A percentile compares a stretch with the other conserved stretches of the same genome.
Conservation (phyloP, 352 stramenopile species). For the Pythium dissotocum region DNA sequence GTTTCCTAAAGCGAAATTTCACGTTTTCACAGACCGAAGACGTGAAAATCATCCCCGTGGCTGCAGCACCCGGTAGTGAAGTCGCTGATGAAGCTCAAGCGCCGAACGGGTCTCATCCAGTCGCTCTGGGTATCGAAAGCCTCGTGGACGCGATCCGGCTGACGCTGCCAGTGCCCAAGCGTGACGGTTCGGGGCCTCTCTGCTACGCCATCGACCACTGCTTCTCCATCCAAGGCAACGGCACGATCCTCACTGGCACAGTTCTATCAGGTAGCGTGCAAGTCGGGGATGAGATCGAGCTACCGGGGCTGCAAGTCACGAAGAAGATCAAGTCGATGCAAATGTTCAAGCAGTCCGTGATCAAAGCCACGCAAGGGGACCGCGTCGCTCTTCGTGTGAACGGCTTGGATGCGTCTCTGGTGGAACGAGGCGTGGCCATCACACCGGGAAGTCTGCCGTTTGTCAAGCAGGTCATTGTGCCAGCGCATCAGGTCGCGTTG, state of each 20-base stretch:
- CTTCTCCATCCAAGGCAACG: slow-evolving; percentile 96
- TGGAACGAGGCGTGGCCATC: slow-evolving; percentile 66
- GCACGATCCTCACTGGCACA: slow-evolving; percentile 96
- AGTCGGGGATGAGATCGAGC: slow-evolving; percentile 94
- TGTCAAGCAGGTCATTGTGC: slow-evolving; percentile 55
- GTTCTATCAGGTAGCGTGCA: slow-evolving; percentile 85
- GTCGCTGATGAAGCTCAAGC: background rate
- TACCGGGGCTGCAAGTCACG: slow-evolving; percentile 79
- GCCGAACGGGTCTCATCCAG: background rate
- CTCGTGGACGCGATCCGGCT: slow-evolving; percentile 50
- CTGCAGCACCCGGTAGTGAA: slow-evolving; percentile 42
- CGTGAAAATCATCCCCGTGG: slow-evolving; percentile 77
- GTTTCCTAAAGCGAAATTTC: slow-evolving; percentile 53
- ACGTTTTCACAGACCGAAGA: background rate
- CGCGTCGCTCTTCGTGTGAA: slow-evolving; percentile 95
- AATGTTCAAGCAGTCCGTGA: slow-evolving; percentile 94
- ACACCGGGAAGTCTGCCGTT: slow-evolving; percentile 51
- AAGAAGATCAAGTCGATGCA: slow-evolving; percentile 98
- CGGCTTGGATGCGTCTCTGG: slow-evolving; percentile 51
- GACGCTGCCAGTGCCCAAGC: slow-evolving; percentile 41
- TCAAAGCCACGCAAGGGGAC: slow-evolving; percentile 89
- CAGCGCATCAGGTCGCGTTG: slow-evolving; percentile 57
- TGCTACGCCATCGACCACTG: slow-evolving; percentile 98
- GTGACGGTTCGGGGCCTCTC: slow-evolving; percentile 66
- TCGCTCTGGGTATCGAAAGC: slow-evolving; percentile 63